Base-by-base conservation (phyloP, 345 rosid genomes). In the Rubroshorea leprosula region DNA sequence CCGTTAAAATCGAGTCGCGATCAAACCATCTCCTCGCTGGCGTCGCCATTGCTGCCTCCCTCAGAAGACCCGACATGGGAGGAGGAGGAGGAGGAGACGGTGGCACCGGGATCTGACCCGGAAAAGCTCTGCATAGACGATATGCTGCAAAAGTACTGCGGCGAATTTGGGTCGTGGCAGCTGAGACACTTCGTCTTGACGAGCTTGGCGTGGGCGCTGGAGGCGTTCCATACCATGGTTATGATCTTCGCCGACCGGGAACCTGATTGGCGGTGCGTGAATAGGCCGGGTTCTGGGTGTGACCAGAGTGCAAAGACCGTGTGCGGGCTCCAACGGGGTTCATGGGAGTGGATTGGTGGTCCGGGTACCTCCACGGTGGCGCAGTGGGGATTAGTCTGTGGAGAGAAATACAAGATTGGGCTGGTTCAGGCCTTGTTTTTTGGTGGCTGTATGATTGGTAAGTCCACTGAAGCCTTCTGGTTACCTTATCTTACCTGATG, bases 181-280 rank as follows among this genome's bases (percentile, higher is more conserved):
- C 45, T 83, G 50, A 75, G 80, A 27, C 98, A 92, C 80, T 92
- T 92, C 35, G 81, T 92, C 31, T 55, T 89, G 29, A 84, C 90
- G 23, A 78, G 86, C 78, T 56, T 89, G 5, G 98, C 96, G 0
- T 92, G 98, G 96, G 89, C 96, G 5, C 74, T 92, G 4, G 96
- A 92, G 77, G 98, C 86, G 1, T 83, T 88, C 56, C 98, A 92
- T 67, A 81, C 95, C 31, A 92, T 92, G 98, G 96, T 86, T 5
- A 83, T 92, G 89, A 92, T 92, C 41, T 92, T 88, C 61, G 90
- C 95, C 5, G 98, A 92, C 70, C 77, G 79, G 12, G 89, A 88
- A 47, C 95, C 93, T 3, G 76, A 26, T 0, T 82, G 85, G 78
- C 61, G 67, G 8, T 86, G 96, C 23, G 20, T 64, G 22, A 68